phyloP scores from a whole-genome alignment of 2,329 filamentous ascomycete species.

The Aspergillus calidoustus region DNA sequence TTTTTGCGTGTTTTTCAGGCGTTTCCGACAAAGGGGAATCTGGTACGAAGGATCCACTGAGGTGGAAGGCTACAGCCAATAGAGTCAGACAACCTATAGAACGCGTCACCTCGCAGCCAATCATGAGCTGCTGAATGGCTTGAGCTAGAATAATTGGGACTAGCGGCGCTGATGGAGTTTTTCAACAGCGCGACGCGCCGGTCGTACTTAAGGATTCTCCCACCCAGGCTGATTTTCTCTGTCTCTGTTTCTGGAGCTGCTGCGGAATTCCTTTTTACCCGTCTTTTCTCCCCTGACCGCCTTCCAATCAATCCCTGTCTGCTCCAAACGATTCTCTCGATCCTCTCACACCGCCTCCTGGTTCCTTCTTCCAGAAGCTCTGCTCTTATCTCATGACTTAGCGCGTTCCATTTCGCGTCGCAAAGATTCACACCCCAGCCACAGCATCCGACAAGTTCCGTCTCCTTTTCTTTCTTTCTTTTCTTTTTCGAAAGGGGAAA shows the following conservation, averaged over 20 bases:
- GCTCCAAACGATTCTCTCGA: conserved; percentile 4
- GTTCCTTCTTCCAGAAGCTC: conserved; percentile 14
- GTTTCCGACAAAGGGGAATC: conserved; percentile 29
- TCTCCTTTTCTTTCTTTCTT: conserved; percentile 17
- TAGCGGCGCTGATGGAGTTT: conserved; percentile 43
- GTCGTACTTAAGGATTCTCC: conserved; percentile 50
- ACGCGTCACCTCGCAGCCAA: conserved; percentile 36
- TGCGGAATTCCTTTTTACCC: conserved; percentile 28
- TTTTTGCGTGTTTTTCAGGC: conserved; percentile 20
- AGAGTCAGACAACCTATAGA: conserved; percentile 21
- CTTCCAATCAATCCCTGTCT: conserved; percentile 10
- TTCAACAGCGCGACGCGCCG: conserved; percentile 34
- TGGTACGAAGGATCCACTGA: conserved; percentile 29
- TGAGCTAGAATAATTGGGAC: conserved; percentile 39
- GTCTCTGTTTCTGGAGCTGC: conserved; percentile 43
- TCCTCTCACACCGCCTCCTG: conserved; percentile 15
- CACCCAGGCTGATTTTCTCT: conserved; percentile 45
- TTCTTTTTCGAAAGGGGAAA: conserved; percentile 11
- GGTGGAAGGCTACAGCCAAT: conserved; percentile 29
- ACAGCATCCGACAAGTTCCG: conserved; percentile 22
- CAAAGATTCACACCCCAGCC: conserved; percentile 24
- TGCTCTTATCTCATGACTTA: conserved; percentile 18
- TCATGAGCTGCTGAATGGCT: conserved; percentile 34
- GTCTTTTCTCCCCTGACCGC: conserved; percentile 22
- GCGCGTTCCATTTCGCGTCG: conserved; percentile 31